A percentile compares a stretch with the other conserved stretches of the same genome.
phyloP scores from a whole-genome alignment of 371 early-diverging fungal genomes.

The Lichtheimia corymbifera region DNA sequence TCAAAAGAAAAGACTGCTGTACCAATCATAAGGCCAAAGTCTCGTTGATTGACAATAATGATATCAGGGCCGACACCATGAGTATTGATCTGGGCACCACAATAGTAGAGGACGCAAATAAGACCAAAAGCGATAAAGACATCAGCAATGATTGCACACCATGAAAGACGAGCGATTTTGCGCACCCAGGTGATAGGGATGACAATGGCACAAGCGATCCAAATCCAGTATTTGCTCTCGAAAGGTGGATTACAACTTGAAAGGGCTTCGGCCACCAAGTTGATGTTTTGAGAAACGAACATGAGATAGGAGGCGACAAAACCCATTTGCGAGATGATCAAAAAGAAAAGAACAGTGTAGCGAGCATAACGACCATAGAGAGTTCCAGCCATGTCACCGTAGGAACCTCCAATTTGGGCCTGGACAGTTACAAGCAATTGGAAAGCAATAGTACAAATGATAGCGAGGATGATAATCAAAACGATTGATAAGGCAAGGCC shows the following conservation, averaged over 20 bases:
- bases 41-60: slow-evolving; percentile 52
- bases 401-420: slow-evolving; percentile 60
- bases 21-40: slow-evolving; percentile 73
- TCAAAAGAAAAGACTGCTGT: slow-evolving; percentile 82
- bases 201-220: slow-evolving; percentile 58
- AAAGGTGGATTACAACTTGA: slow-evolving; percentile 34
- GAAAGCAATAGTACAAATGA: slow-evolving; percentile 30
- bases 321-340: slow-evolving; percentile 69
- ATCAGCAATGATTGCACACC: slow-evolving; percentile 74
- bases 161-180: slow-evolving; percentile 64
- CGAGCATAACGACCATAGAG: slow-evolving; percentile 65
- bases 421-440: slow-evolving; percentile 35
- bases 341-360: slow-evolving; percentile 57
- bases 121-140: slow-evolving; percentile 73
- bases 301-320: slow-evolving; percentile 51
- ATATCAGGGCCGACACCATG: slow-evolving; percentile 47
- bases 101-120: slow-evolving; percentile 45
- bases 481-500: slow-evolving; percentile 33
- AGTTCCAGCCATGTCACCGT: slow-evolving; percentile 76
- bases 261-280: slow-evolving; percentile 44
- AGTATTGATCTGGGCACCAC: slow-evolving; percentile 28
- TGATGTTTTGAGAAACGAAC: slow-evolving; percentile 50
- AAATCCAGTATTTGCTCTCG: slow-evolving; percentile 51
- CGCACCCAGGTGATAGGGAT: slow-evolving; percentile 73
- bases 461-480: slow-evolving; percentile 31